Percentiles rank a stretch among this genome's conserved stretches.
Evolutionary conservation across 495 filamentous ascomycete genomes (phyloP).

Genomic region (Pyrenopolyporus hunteri): DNA sequence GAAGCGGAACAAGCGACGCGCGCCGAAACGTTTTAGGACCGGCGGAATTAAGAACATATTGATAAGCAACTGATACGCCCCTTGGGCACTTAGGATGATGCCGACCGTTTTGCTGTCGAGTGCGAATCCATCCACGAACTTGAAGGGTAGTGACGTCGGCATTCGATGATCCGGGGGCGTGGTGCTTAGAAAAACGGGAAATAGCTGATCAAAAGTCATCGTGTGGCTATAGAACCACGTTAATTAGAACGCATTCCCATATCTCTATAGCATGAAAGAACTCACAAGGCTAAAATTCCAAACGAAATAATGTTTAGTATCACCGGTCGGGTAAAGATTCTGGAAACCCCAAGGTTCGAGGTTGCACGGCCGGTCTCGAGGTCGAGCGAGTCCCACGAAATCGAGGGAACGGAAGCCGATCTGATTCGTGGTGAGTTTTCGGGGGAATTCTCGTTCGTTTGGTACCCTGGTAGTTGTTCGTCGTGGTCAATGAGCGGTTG

Average conservation of each 20-base stretch:
- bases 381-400: conserved; percentile 41
- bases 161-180: conserved; percentile 53
- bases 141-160: conserved; percentile 70
- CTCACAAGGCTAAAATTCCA: conserved; percentile 95
- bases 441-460: conserved; percentile 64
- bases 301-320: conserved; percentile 84
- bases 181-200: conserved; percentile 90
- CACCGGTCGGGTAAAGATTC: conserved; percentile 77
- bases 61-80: conserved; percentile 83
- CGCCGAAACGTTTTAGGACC: conserved; percentile 72
- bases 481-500: conserved; percentile 58
- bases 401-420: conserved; percentile 40
- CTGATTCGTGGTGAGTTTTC: conserved; percentile 56
- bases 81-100: conserved; percentile 84
- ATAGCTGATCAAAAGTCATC: conserved; percentile 91
- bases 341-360: conserved; percentile 39
- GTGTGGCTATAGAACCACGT: conserved; percentile 58
- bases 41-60: conserved; percentile 84
- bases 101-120: conserved; percentile 83
- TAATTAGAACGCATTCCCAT: conserved; percentile 21
- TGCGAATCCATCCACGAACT: conserved; percentile 86
- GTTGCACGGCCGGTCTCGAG: conserved; percentile 24
- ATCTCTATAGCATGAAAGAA: conserved; percentile 30
- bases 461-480: conserved; percentile 67
- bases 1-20: conserved; percentile 77